Evolutionary conservation across 345 rosid species (phyloP), one percentile per base, ranked within the genome.

Genomic region (Salix exigua): DNA sequence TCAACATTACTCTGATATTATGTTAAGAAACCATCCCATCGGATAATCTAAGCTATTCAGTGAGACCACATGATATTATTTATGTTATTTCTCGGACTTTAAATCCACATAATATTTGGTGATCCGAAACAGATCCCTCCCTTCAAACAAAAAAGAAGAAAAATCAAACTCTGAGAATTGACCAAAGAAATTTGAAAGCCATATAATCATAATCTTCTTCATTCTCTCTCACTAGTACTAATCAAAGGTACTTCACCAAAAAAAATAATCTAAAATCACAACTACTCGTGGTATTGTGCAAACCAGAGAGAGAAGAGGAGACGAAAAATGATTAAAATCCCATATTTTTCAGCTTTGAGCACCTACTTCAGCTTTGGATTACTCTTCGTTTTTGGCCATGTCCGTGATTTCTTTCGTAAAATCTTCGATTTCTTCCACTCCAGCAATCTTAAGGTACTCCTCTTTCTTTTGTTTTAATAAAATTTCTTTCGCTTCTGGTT

Each of bases 341-440:
- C 97, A 17, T 92, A 91, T 73, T 75, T 92, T 19, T 89, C 95
- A 26, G 95, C 95, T 40, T 75, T 92, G 71, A 84, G 88, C 6
- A 92, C 97, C 16, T 89, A 91, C 83, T 91, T 91, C 80, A 91
- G 97, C 88, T 92, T 89, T 28, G 97, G 91, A 4, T 85, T 92
- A 82, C 86, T 92, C 80, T 92, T 88, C 77, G 88, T 83, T 77
- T 91, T 92, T 62, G 97, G 97, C 8, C 95, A 92, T 81, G 73
- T 91, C 79, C 87, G 97, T 19, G 97, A 92, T 84, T 88, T 88
- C 87, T 88, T 91, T 68, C 87, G 95, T 60, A 89, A 85, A 17
- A 72, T 85, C 78, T 64, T 91, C 75, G 91, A 88, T 83, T 89
- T 90, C 92, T 85, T 87, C 82, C 71, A 70, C 23, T 72, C 89